Evolutionary conservation across 495 filamentous ascomycete genomes (phyloP).

Genomic region (Tetracladium marchalianum): DNA sequence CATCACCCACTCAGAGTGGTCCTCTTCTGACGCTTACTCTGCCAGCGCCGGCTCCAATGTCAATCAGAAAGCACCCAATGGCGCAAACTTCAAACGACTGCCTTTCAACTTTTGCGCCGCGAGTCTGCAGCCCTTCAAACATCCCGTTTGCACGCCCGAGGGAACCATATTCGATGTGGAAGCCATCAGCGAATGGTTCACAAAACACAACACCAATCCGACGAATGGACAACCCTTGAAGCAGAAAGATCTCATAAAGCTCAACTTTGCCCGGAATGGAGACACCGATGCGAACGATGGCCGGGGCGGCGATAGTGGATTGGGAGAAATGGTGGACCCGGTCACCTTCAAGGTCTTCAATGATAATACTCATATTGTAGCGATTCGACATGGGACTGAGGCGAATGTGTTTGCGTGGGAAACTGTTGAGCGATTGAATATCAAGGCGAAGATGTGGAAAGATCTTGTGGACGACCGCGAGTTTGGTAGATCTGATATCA

Average conservation of each 20-base stretch:
- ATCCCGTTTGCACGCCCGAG: conserved; percentile 70
- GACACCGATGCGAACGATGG: conserved; percentile 38
- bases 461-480: conserved; percentile 84
- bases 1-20: conserved; percentile 95
- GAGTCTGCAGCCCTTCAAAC: conserved; percentile 82
- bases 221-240: conserved; percentile 73
- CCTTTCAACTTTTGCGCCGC: conserved; percentile 98
- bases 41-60: conserved; percentile 66
- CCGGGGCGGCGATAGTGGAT: conserved; percentile 22
- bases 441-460: conserved; percentile 94
- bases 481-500: conserved; percentile 86
- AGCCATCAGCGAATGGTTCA: conserved; percentile 84
- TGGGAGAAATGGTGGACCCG: conserved; percentile 85
- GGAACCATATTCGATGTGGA: conserved; percentile 82
- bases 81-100: conserved; percentile 70
- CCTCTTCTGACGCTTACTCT: conserved; percentile 76
- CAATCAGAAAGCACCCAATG: conserved; percentile 38
- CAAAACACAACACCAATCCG: conserved; percentile 85
- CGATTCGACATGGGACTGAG: conserved; percentile 62
- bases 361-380: conserved; percentile 95
- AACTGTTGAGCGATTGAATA: conserved; percentile 87
- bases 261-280: conserved; percentile 87
- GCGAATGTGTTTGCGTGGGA: conserved; percentile 96
- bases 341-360: conserved; percentile 97
- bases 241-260: conserved; percentile 74